Percentiles rank a stretch among this genome's conserved stretches.
These are phyloP conservation scores for Pseudozyma pruni DNA, from an alignment of 1,284 basidiomycete genomes.

Conservation along the genomic window DNA sequence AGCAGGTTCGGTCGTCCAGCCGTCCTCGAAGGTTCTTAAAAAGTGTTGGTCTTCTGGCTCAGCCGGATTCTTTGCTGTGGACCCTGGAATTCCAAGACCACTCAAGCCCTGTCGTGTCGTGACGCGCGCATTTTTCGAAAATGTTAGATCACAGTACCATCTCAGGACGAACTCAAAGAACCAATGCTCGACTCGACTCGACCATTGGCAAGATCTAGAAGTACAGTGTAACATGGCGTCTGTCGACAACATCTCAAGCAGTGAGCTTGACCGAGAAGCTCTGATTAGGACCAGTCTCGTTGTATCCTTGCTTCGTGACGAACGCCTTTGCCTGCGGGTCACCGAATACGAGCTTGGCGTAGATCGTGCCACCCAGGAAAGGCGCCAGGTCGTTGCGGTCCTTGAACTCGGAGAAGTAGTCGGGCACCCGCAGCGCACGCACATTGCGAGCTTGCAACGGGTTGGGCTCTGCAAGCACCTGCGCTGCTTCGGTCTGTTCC, in stretches of 20 bases:
- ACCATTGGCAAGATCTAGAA: constrained; percentile 27
- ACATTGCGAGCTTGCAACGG: constrained; percentile 59
- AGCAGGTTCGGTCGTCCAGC: constrained; percentile 29
- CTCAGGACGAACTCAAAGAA: too few species aligned
- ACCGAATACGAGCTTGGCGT: constrained; percentile 64
- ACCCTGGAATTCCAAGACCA: constrained; percentile 14
- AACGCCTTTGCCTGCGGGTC: constrained; percentile 59
- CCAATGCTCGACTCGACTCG: too few species aligned
- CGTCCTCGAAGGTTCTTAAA: too few species aligned
- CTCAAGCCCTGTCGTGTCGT: constrained; percentile 25
- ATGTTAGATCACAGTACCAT: constrained; percentile 20
- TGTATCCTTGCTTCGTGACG: constrained; percentile 65
- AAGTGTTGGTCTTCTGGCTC: constrained; percentile 33
- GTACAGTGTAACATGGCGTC: constrained; percentile 9
- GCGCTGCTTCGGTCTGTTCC: constrained; percentile 52
- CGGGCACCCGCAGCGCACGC: constrained; percentile 60
- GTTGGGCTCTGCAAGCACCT: constrained; percentile 59
- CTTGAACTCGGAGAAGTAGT: constrained; percentile 67
- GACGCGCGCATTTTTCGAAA: constrained; percentile 19
- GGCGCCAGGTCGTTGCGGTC: constrained; percentile 63
- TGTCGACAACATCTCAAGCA: constrained; percentile 2
- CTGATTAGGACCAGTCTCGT: constrained; percentile 60
- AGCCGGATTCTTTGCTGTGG: constrained; percentile 6
- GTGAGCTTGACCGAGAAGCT: constrained; percentile 39
- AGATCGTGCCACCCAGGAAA: constrained; percentile 66